These are phyloP conservation scores for Russula dissimulans DNA, from an alignment of 768 basidiomycete genomes.

Conservation along the genomic window DNA sequence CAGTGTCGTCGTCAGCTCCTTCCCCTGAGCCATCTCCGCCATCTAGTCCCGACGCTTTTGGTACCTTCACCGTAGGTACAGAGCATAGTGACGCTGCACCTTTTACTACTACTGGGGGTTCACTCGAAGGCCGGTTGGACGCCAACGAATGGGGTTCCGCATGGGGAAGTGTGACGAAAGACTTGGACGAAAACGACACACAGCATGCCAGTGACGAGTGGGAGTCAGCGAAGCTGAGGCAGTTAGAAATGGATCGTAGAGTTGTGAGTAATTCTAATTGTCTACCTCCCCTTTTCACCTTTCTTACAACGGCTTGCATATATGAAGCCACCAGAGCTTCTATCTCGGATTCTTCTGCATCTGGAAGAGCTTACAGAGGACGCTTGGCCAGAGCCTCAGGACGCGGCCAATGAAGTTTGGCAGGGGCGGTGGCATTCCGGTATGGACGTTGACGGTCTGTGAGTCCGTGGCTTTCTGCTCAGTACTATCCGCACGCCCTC, in stretches of 20 bases:
- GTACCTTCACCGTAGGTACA: slow-evolving; percentile 47
- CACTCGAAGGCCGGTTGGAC: slow-evolving; percentile 13
- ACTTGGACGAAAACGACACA: slow-evolving; percentile 17
- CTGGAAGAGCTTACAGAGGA: slow-evolving; percentile 44
- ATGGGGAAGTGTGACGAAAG: slow-evolving; percentile 20
- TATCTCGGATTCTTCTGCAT: slow-evolving; percentile 46
- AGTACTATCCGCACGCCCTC: not conserved
- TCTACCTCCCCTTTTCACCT: not conserved
- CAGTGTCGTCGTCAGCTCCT: not conserved
- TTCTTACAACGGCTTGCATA: not conserved
- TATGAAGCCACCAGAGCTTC: slow-evolving; percentile 56
- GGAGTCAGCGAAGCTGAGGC: slow-evolving; percentile 48
- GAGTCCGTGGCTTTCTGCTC: slow-evolving; percentile 25
- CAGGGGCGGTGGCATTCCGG: slow-evolving; percentile 33
- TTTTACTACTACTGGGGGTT: slow-evolving; percentile 28
- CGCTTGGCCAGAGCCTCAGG: slow-evolving; percentile 37
- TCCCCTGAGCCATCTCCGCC: slow-evolving; percentile 16
- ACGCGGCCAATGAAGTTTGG: slow-evolving; percentile 22
- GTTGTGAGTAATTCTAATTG: slow-evolving; percentile 42
- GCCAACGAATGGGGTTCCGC: slow-evolving; percentile 27
- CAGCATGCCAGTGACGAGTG: slow-evolving; percentile 47
- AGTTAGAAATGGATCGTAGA: slow-evolving; percentile 49
- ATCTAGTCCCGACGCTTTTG: slow-evolving; percentile 44
- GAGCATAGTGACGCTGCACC: slow-evolving; percentile 28
- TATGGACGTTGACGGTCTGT: slow-evolving; percentile 53